phyloP scores from a whole-genome alignment of 2,329 filamentous ascomycete species.

The Xylaria multiplex region DNA sequence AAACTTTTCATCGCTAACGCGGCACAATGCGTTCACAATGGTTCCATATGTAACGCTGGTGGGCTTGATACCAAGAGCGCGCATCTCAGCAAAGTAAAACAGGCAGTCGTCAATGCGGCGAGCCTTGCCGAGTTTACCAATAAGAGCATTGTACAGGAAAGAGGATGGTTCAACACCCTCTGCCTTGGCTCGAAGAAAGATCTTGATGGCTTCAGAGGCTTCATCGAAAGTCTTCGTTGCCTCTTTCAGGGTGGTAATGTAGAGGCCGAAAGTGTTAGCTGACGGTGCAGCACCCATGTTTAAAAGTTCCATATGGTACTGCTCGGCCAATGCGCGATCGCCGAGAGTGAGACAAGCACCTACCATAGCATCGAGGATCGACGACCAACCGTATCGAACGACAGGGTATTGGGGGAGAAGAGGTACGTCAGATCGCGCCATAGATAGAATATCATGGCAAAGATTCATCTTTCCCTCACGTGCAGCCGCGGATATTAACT shows the following conservation, averaged over 20 bases:
- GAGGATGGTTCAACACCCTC: slow-evolving; percentile 96
- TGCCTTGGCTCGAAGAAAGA: slow-evolving; percentile 91
- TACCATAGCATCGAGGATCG: slow-evolving; percentile 96
- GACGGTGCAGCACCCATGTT: slow-evolving; percentile 91
- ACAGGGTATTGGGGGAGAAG: slow-evolving; percentile 83
- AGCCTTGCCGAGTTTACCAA: slow-evolving; percentile 97
- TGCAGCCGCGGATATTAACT: slow-evolving; percentile 89
- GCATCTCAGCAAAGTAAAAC: slow-evolving; percentile 98
- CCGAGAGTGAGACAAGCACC: slow-evolving; percentile 87
- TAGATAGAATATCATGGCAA: slow-evolving; percentile 85
- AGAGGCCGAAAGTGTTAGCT: slow-evolving; percentile 96
- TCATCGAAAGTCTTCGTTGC: slow-evolving; percentile 98
- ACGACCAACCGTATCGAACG: slow-evolving; percentile 95
- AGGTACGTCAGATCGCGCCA: slow-evolving; percentile 90
- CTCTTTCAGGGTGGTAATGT: slow-evolving; percentile 99
- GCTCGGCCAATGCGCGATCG: slow-evolving; percentile 81
- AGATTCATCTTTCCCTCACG: slow-evolving; percentile 84
- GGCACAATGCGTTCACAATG: slow-evolving; percentile 96
- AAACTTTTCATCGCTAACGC: slow-evolving; percentile 96
- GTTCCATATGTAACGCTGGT: slow-evolving; percentile 98
- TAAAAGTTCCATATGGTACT: slow-evolving; percentile 90
- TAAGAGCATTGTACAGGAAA: slow-evolving; percentile 97
- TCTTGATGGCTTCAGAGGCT: slow-evolving; percentile 94
- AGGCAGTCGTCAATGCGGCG: slow-evolving; percentile 97
- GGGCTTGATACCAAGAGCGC: slow-evolving; percentile 87